Base-by-base conservation (phyloP, 345 rosid species). In the Chamaenerion angustifolium region DNA sequence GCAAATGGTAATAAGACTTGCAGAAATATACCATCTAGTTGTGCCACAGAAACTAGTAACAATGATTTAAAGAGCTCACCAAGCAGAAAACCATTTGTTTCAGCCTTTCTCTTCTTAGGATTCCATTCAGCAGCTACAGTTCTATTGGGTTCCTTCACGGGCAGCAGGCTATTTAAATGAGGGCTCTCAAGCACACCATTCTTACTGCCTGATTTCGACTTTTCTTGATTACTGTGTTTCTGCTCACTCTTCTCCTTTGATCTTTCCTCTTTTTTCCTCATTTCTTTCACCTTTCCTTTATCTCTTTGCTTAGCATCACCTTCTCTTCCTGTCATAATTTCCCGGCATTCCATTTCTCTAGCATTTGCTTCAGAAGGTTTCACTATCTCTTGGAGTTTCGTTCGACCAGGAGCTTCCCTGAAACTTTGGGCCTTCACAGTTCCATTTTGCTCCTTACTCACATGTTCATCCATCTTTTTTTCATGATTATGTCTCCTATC, bases 101-200 rank as follows among this genome's bases (percentile, higher is more conserved):
- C 82, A 16, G 42, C 79, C 73, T 78, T 82, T 41, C 95, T 66
- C 56, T 82, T 82, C 76, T 68, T 70, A 55, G 48, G 64, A 59
- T 62, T 68, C 57, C 53, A 76, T 61, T 71, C 71, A 8, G 49
- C 25, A 17, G 53, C 46, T 63, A 56, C 60, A 56, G 14, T 63
- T 51, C 65, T 64, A 44, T 53, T 55, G 49, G 56, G 41, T 42
- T 63, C 76, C 57, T 50, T 58, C 27, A 49, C 48, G 47, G 52
- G 57, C 10, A 56, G 63, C 17, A 49, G 12, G 18, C 59, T 23
- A 52, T 63, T 68, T 41, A 21, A 50, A 41, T 58, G 46, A 42
- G 58, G 47, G 40, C 35, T 51, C 56, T 19, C 60, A n/a, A 51
- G 19, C 53, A 49, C 49, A 31, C 51, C 21, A 72, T 45, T 54